A percentile compares a stretch with the other conserved stretches of the same genome.
These are phyloP conservation scores for Colletotrichum limetticola DNA, from an alignment of 2,329 filamentous ascomycete species.

Conservation along the genomic window DNA sequence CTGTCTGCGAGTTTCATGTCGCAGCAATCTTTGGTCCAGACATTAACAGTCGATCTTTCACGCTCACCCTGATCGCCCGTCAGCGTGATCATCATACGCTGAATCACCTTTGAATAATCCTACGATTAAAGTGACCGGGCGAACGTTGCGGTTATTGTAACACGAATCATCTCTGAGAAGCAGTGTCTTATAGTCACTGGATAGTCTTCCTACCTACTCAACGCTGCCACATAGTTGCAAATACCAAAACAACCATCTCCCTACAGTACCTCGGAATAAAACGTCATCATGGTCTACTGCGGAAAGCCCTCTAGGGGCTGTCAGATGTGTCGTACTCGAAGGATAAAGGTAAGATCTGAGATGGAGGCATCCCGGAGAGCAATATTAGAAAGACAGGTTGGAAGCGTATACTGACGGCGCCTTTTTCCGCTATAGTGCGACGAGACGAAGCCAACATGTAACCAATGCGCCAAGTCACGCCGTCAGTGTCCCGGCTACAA, in stretches of 20 bases:
- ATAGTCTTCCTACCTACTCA: too few relatives aligned
- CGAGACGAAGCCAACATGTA: conserved; percentile 73
- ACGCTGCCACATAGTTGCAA: not conserved
- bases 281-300: conserved; percentile 68
- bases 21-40: not conserved
- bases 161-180: not conserved
- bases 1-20: conserved; percentile 11
- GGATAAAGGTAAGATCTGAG: conserved; percentile 73
- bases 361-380: not conserved
- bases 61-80: conserved; percentile 8
- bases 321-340: conserved; percentile 78
- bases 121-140: not conserved
- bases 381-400: not conserved
- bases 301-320: conserved; percentile 76
- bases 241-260: conserved; percentile 44
- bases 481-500: conserved; percentile 75
- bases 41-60: conserved; percentile 2
- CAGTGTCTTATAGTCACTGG: not conserved
- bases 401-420: conserved; percentile 33
- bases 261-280: not conserved
- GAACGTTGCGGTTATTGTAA: not conserved
- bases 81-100: conserved; percentile 11
- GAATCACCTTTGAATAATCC: not conserved
- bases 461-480: conserved; percentile 72
- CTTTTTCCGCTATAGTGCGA: conserved; percentile 64